Percentiles rank a stretch among this genome's conserved stretches.
Conservation (phyloP, 352 stramenopile species). For the Phytopythium oedochilum region DNA sequence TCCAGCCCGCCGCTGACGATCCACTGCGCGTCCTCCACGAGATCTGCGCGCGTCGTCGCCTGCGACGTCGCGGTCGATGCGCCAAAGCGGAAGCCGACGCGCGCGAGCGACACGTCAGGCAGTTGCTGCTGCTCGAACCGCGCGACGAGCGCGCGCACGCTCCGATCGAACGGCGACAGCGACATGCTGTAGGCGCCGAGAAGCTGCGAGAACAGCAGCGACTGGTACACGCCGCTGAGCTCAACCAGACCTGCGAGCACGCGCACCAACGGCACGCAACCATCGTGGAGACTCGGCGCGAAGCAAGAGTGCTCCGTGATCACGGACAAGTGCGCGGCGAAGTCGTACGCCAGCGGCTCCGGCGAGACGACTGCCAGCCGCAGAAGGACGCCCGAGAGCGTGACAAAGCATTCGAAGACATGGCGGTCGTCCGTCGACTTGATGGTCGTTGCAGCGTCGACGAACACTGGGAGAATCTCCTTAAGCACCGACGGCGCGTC, state of each 20-base stretch:
- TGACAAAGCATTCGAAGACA: conserved; percentile 29
- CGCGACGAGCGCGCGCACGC: conserved; percentile 21
- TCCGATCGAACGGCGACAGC: conserved; percentile 48
- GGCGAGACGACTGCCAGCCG: conserved; percentile 18
- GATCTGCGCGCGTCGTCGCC: conserved; percentile 36
- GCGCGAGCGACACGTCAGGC: conserved; percentile 40
- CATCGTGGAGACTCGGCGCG: conserved; percentile 15
- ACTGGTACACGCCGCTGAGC: conserved; percentile 34
- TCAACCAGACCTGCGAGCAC: conserved; percentile 39
- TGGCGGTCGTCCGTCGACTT: conserved; percentile 6
- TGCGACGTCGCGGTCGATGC: conserved; percentile 19
- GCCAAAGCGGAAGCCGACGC: conserved; percentile 70
- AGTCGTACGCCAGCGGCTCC: conserved; percentile 24
- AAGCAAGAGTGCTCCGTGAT: conserved; percentile 29
- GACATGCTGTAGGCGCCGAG: conserved; percentile 69
- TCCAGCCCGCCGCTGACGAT: conserved; percentile 64
- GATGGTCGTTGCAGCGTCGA: conserved; percentile 14
- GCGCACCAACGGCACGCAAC: conserved; percentile 25
- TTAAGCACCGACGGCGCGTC: conserved; percentile 11
- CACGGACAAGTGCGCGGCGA: conserved; percentile 25
- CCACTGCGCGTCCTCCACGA: conserved; percentile 67
- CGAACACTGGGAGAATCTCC: conserved; percentile 16
- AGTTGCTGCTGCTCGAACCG: conserved; percentile 13
- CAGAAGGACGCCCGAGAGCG: conserved; percentile 26
- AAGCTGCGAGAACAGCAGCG: conserved; percentile 50